These are phyloP conservation scores for Leccinum broughii DNA, from an alignment of 768 basidiomycete species.

Conservation along the genomic window DNA sequence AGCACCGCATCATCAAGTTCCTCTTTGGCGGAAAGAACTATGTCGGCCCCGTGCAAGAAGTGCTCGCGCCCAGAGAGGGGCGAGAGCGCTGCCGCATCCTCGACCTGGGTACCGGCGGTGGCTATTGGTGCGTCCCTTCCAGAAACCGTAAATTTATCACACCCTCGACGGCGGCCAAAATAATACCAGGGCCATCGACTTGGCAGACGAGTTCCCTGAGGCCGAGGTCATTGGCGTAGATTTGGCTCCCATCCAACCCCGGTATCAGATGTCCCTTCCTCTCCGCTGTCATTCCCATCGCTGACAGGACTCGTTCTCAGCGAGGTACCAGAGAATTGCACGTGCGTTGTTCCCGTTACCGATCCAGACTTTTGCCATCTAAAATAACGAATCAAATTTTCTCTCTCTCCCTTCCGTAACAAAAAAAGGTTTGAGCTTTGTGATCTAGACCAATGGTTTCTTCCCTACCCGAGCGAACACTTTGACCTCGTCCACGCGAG, in stretches of 20 bases:
- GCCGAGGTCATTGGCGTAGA: conserved; percentile 70
- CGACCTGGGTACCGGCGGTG: conserved; percentile 69
- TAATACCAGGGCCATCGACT: conserved; percentile 62
- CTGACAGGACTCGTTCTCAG: conserved; percentile 36
- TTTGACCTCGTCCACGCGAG: conserved; percentile 74
- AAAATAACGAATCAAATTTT: conserved; percentile 1
- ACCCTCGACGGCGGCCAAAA: background rate
- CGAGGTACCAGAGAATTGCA: conserved; percentile 69
- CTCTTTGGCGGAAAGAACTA: conserved; percentile 64
- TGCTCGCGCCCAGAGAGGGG: conserved; percentile 41
- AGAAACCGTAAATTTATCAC: conserved; percentile 1
- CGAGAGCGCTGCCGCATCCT: conserved; percentile 45
- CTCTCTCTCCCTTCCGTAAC: background rate
- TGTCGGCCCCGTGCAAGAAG: conserved; percentile 61
- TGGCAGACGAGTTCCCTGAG: conserved; percentile 70
- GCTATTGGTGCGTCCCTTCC: conserved; percentile 49
- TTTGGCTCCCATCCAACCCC: conserved; percentile 71
- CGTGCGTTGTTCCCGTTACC: conserved; percentile 44
- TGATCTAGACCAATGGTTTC: conserved; percentile 57
- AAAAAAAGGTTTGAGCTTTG: conserved; percentile 64
- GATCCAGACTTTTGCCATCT: background rate
- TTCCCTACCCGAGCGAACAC: conserved; percentile 62
- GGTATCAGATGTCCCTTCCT: conserved; percentile 39
- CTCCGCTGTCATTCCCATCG: conserved; percentile 2
- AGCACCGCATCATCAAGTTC: conserved; percentile 68